Evolutionary conservation across 1,139 yeast genomes (phyloP).

Genomic region (Debaryomyces robertsiae): DNA sequence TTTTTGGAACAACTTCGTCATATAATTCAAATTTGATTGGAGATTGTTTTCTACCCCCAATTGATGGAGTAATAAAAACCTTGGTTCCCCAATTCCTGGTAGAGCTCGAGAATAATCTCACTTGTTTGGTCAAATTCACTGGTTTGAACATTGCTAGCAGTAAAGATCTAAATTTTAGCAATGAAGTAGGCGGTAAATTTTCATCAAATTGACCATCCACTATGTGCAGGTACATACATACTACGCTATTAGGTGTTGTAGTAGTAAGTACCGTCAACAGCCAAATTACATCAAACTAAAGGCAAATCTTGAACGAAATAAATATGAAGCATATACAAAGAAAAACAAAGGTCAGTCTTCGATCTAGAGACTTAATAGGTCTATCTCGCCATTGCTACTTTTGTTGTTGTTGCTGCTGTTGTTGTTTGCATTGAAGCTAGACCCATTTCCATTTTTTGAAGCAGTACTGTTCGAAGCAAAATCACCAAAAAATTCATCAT

Average conservation of each 20-base stretch:
- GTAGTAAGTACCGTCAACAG: too few species aligned
- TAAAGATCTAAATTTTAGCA: not conserved
- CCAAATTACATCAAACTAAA: too few species aligned
- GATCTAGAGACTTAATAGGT: constrained; percentile 35
- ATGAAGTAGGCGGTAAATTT: not conserved
- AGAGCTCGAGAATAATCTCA: constrained; percentile 36
- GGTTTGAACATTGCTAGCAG: constrained; percentile 9
- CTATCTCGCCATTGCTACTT: constrained; percentile 30
- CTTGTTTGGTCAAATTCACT: constrained; percentile 11
- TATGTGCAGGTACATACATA: constrained; percentile 7
- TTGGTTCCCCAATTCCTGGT: constrained; percentile 36
- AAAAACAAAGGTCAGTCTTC: not conserved
- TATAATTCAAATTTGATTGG: constrained; percentile 58
- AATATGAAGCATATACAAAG: constrained; percentile 7
- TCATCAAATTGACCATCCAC: not conserved
- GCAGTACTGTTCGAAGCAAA: constrained; percentile 20
- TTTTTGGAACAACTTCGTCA: constrained; percentile 92
- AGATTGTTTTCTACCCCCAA: constrained; percentile 34
- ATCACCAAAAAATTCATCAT: constrained; percentile 28
- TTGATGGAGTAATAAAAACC: constrained; percentile 40
- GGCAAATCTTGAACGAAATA: constrained; percentile 1
- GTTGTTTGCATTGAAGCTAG: too few species aligned
- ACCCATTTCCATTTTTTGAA: constrained; percentile 11
- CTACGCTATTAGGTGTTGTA: too few species aligned
- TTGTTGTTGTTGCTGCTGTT: too few species aligned